Evolutionary conservation across 2,329 filamentous ascomycete genomes (phyloP), one percentile per base, ranked within the genome.

Genomic region (Curvularia lunata): DNA sequence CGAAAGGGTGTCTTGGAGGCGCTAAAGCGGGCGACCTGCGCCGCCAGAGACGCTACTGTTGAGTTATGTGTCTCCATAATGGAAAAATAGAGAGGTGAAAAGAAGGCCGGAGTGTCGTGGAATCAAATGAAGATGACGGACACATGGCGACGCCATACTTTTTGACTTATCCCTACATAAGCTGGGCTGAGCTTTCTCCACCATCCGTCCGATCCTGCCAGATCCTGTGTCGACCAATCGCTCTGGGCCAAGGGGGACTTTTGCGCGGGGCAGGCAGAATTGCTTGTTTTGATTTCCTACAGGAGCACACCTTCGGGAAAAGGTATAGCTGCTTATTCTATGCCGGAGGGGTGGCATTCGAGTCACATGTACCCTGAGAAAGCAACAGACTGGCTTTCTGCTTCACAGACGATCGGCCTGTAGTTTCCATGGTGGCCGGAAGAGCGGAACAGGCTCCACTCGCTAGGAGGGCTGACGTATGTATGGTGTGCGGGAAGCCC

Each of bases 1-100:
- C 83, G 79, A 63, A 84, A 86, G 4, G 80, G 78, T 23, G 78
- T 76, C 65, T 69, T 75, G n/a, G 73, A 83, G 70, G 48, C 52
- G 48, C 63, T 69, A 73, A 85, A 86, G 6, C 69, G 60, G 45
- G 73, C 73, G 34, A 85, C 79, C 49, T 68, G 56, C 10, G 64
- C 62, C 27, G 71, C 65, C 12, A 76, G 66, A n/a, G 52, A 52
- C 18, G 65, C 59, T 21, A 75, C 68, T 13, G 64, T 66, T 5
- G 55, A 38, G 27, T 66, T 67, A 40, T 75, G 74, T 6, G 61
- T 61, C 27, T 75, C 71, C 72, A 75, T 75, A 23, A 40, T 54
- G 49, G 25, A 13, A 19, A 9, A 5, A 19, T 41, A 38, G 41
- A 30, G 7, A 48, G 41, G 16, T 19, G 34, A 23, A 12, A 34